phyloP scores from a whole-genome alignment of 208 protist genomes.

The Leptomonas pyrrhocoris region DNA sequence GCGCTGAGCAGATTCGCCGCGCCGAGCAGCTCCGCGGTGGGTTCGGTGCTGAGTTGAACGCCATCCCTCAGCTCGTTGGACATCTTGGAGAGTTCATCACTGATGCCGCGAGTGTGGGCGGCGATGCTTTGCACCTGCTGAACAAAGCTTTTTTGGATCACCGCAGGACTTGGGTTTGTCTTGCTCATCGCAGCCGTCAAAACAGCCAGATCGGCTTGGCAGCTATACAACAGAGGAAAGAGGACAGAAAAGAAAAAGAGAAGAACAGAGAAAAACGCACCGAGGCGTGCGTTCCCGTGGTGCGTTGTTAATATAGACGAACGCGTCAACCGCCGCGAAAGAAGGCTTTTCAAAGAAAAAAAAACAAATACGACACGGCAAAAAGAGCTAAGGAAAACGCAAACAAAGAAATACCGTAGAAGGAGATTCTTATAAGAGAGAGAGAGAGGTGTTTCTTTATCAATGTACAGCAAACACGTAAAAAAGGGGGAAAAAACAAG shows the following conservation, averaged over 20 bases:
- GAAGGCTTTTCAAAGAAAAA: too few species aligned
- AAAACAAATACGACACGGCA: too few species aligned
- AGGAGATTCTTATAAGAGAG: too few species aligned
- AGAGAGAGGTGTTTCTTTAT: too few species aligned
- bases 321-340: too few species aligned
- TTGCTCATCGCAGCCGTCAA: conserved; percentile 10
- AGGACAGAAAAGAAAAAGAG: not conserved
- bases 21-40: conserved; percentile 23
- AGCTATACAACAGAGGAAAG: not conserved
- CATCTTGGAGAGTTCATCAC: conserved; percentile 31
- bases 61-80: conserved; percentile 14
- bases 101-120: conserved; percentile 28
- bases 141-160: conserved; percentile 26
- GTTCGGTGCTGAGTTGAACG: conserved; percentile 16
- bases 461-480: too few species aligned
- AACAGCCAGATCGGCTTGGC: not conserved
- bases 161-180: conserved; percentile 4
- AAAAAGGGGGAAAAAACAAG: too few species aligned
- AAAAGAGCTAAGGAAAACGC: too few species aligned
- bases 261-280: not conserved
- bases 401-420: too few species aligned
- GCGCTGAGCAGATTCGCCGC: conserved; percentile 19
- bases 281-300: too few species aligned
- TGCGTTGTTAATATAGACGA: too few species aligned
- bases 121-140: conserved; percentile 34